phyloP scores from a whole-genome alignment of 2,329 filamentous ascomycete species.

The Pseudocercospora musae region DNA sequence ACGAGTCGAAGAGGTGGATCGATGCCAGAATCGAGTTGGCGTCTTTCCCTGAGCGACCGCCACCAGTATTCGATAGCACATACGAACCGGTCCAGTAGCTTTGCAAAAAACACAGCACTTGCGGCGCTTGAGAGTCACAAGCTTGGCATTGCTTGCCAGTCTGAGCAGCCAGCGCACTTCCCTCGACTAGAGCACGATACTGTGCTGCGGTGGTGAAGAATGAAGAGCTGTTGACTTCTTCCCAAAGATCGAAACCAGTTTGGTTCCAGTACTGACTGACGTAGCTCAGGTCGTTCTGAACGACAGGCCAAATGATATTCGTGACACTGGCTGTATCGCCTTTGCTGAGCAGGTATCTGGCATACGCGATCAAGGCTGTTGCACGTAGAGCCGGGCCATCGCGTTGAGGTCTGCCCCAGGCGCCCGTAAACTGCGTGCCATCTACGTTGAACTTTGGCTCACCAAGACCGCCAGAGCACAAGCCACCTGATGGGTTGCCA shows the following conservation, averaged over 20 bases:
- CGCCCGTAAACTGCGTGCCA: constrained; percentile 46
- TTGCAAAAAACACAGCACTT: constrained; percentile 70
- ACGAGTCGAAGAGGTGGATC: constrained; percentile 64
- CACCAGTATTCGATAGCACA: constrained; percentile 64
- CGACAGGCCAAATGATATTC: constrained; percentile 66
- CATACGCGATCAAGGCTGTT: constrained; percentile 68
- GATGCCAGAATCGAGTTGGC: constrained; percentile 61
- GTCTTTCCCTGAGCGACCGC: constrained; percentile 66
- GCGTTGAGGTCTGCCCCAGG: constrained; percentile 75
- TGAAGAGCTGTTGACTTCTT: constrained; percentile 71
- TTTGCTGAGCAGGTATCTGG: constrained; percentile 61
- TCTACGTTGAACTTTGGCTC: constrained; percentile 73
- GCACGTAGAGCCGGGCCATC: constrained; percentile 77
- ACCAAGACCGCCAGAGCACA: constrained; percentile 55
- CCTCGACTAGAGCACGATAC: constrained; percentile 64
- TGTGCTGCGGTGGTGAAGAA: constrained; percentile 74
- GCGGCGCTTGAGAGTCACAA: constrained; percentile 64
- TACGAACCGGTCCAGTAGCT: constrained; percentile 69
- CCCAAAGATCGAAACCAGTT: constrained; percentile 74
- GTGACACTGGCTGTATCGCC: constrained; percentile 44
- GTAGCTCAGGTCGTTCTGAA: constrained; percentile 73
- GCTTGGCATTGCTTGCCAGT: constrained; percentile 59
- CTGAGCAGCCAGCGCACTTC: constrained; percentile 61
- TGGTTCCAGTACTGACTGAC: constrained; percentile 65
- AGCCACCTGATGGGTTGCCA: constrained; percentile 64